phyloP scores from a whole-genome alignment of 805 yeast species.

The Lachancea meyersii region DNA sequence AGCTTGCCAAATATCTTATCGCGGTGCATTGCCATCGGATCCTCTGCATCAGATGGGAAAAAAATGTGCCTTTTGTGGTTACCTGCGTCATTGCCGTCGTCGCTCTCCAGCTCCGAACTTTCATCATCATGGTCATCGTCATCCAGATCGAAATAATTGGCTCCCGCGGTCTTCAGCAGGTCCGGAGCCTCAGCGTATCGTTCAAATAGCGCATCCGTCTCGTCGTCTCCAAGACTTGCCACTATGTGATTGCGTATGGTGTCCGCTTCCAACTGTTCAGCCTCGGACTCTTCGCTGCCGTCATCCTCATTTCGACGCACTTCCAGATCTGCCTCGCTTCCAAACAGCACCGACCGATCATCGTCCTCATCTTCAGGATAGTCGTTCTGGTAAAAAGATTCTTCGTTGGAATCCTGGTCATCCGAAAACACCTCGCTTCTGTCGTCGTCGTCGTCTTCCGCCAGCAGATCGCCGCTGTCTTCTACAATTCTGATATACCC shows the following conservation, averaged over 20 bases:
- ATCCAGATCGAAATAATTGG: slow-evolving; percentile 10
- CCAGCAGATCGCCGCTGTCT: slow-evolving; percentile 33
- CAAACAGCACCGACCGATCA: slow-evolving; percentile 35
- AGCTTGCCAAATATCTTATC: slow-evolving; percentile 55
- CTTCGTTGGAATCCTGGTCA: slow-evolving; percentile 86
- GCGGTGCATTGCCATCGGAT: slow-evolving; percentile 56
- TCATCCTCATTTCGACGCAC: slow-evolving; percentile 14
- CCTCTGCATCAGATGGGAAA: slow-evolving; percentile 50
- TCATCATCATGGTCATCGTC: slow-evolving; percentile 12
- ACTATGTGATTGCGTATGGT: slow-evolving; percentile 3
- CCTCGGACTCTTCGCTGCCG: slow-evolving; percentile 1
- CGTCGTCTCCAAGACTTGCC: slow-evolving; percentile 3
- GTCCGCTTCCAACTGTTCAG: slow-evolving; percentile 2
- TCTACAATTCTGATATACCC: slow-evolving; percentile 41
- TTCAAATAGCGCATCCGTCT: slow-evolving; percentile 17
- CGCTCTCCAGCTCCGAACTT: slow-evolving; percentile 13
- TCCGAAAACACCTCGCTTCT: slow-evolving; percentile 45
- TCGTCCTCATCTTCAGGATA: slow-evolving; percentile 93
- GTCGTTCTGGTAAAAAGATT: slow-evolving; percentile 84
- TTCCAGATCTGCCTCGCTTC: slow-evolving; percentile 30
- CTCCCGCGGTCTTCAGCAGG: slow-evolving; percentile 25
- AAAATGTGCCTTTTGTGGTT: slow-evolving; percentile 41
- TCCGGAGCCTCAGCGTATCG: slow-evolving; percentile 20
- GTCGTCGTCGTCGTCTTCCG: slow-evolving; percentile 35
- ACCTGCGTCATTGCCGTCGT: slow-evolving; percentile 9